A percentile compares a stretch with the other conserved stretches of the same genome.
phyloP scores from a whole-genome alignment of 768 basidiomycete species.

The Suillus brevipes region DNA sequence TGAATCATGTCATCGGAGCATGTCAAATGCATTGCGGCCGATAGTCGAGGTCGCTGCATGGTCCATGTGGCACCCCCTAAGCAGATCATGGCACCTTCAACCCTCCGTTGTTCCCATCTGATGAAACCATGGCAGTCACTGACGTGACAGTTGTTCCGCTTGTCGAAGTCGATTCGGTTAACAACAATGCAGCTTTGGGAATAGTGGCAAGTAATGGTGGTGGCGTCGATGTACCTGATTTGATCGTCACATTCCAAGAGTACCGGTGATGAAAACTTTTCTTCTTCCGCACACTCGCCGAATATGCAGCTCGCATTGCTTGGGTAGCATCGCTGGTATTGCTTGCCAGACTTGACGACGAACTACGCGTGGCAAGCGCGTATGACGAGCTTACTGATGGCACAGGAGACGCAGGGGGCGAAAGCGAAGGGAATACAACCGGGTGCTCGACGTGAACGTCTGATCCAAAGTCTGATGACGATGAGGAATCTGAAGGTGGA shows the following conservation, averaged over 20 bases:
- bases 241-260: constrained; percentile 31
- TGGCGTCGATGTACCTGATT: constrained; percentile 21
- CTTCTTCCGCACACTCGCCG: constrained; percentile 34
- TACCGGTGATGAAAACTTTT: constrained; percentile 31
- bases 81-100: background rate
- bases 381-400: constrained; percentile 33
- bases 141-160: constrained; percentile 9
- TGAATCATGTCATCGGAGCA: background rate
- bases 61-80: background rate
- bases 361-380: constrained; percentile 26
- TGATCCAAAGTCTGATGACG: constrained; percentile 29
- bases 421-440: constrained; percentile 16
- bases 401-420: constrained; percentile 29
- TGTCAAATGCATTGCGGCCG: constrained; percentile 5
- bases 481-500: constrained; percentile 29
- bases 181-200: constrained; percentile 21
- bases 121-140: background rate
- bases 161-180: constrained; percentile 9
- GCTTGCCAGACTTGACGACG: constrained; percentile 30
- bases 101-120: background rate
- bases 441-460: constrained; percentile 19
- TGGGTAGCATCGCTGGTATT: constrained; percentile 24
- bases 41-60: background rate
- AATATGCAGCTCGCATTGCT: constrained; percentile 34
- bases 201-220: constrained; percentile 6